A percentile compares a stretch with the other conserved stretches of the same genome.
phyloP scores from a whole-genome alignment of 371 early-diverging fungal species.

The Mucor circinelloides region DNA sequence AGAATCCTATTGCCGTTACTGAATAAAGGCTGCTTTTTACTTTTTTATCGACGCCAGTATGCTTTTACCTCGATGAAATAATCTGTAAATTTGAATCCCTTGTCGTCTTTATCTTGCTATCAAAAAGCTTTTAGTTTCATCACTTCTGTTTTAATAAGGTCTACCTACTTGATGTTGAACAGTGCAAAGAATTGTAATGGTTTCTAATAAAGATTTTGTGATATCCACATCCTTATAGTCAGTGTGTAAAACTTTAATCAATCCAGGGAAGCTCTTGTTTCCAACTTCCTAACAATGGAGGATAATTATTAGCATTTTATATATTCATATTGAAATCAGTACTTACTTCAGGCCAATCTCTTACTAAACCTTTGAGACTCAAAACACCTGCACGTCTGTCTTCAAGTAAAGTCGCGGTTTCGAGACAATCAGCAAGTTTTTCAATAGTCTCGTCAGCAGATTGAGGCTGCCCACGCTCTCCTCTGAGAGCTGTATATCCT shows the following conservation, averaged over 20 bases:
- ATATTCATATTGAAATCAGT: background rate
- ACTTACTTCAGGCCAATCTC: conserved; percentile 63
- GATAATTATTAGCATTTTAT: too few species aligned
- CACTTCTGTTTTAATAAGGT: background rate
- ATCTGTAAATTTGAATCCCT: conserved; percentile 51
- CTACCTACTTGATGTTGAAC: conserved; percentile 36
- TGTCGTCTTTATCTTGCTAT: conserved; percentile 45
- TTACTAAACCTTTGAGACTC: conserved; percentile 82
- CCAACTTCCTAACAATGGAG: conserved; percentile 74
- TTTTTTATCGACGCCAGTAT: background rate
- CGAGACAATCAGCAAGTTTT: conserved; percentile 83
- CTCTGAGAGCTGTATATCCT: conserved; percentile 79
- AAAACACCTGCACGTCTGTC: conserved; percentile 89
- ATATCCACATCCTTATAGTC: conserved; percentile 85
- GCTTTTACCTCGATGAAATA: conserved; percentile 49
- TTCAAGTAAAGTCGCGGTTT: conserved; percentile 82
- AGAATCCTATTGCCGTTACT: conserved; percentile 55
- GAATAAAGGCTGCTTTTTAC: background rate
- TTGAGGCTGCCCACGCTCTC: conserved; percentile 79
- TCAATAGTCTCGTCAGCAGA: conserved; percentile 86
- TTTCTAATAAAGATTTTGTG: conserved; percentile 83
- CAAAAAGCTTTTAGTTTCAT: background rate
- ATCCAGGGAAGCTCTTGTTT: conserved; percentile 70
- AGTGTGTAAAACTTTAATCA: conserved; percentile 74
- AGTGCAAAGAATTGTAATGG: conserved; percentile 80